These are phyloP conservation scores for Amauroascus verrucosus DNA, from an alignment of 2,329 filamentous ascomycete genomes.

Conservation along the genomic window DNA sequence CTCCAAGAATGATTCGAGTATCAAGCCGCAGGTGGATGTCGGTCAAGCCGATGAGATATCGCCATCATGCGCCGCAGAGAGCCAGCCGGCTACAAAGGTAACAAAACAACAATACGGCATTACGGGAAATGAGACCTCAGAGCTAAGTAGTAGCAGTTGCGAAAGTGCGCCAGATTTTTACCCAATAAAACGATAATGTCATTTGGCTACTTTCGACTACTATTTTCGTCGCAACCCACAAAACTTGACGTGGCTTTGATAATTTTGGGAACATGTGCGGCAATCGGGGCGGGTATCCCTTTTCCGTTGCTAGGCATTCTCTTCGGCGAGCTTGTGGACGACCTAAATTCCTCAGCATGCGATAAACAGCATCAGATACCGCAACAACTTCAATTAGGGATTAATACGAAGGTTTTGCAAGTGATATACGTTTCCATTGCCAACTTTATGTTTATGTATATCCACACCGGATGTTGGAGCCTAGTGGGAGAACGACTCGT, in stretches of 20 bases:
- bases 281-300: conserved; percentile 30
- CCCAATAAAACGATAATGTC: background rate
- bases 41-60: too few species aligned
- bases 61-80: background rate
- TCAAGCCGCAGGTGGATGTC: too few species aligned
- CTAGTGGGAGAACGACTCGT: conserved; percentile 54
- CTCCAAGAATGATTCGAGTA: too few species aligned
- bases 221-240: conserved; percentile 13
- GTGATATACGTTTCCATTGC: conserved; percentile 56
- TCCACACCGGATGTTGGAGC: conserved; percentile 54
- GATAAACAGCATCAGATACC: background rate
- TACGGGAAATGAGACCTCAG: background rate
- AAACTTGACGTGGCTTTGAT: conserved; percentile 22
- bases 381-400: conserved; percentile 27
- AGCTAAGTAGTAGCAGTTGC: background rate
- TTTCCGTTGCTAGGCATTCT: conserved; percentile 33
- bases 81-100: background rate
- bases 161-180: background rate
- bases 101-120: background rate
- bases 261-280: conserved; percentile 23
- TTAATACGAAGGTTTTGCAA: conserved; percentile 50
- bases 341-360: conserved; percentile 24
- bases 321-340: conserved; percentile 33
- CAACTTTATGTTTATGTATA: conserved; percentile 54
- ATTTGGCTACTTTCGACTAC: conserved; percentile 12